phyloP scores from a whole-genome alignment of 768 basidiomycete genomes.

The Kwoniella sp. region DNA sequence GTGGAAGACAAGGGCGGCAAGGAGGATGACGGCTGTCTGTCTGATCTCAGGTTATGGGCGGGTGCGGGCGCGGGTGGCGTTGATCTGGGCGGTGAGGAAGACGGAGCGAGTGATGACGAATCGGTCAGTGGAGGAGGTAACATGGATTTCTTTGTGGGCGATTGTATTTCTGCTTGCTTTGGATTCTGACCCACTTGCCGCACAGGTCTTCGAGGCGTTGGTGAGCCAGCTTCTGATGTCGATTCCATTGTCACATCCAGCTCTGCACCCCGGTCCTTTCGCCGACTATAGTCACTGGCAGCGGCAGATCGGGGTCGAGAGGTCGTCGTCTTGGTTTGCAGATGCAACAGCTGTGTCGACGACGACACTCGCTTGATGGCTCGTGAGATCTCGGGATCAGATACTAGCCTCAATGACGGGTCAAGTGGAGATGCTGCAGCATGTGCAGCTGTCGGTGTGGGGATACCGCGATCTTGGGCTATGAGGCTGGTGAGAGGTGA shows the following conservation, averaged over 20 bases:
- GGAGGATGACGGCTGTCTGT: conserved; percentile 1
- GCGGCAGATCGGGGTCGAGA: not conserved
- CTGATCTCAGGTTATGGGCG: not conserved
- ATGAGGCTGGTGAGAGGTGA: conserved; percentile 15
- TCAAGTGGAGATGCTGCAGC: conserved; percentile 1
- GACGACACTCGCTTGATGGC: conserved; percentile 3
- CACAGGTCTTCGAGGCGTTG: conserved; percentile 13
- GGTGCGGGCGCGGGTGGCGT: not conserved
- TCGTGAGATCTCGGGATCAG: conserved; percentile 15
- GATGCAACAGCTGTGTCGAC: not conserved
- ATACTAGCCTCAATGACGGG: conserved; percentile 10
- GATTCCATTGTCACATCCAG: not conserved
- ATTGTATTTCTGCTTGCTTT: not conserved
- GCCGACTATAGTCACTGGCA: not conserved
- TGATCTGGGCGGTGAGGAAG: conserved; percentile 12
- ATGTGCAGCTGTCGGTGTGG: not conserved
- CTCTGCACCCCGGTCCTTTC: not conserved
- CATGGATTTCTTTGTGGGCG: not conserved
- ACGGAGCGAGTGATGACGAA: conserved; percentile 6
- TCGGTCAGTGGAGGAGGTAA: not conserved
- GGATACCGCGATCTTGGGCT: conserved; percentile 19
- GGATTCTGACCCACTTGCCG: not conserved
- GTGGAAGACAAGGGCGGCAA: conserved; percentile 4
- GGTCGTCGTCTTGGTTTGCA: not conserved
- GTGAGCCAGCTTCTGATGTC: conserved; percentile 3